Evolutionary conservation across 129 eudicot genomes (phyloP).

Genomic region (Mikania micrantha): DNA sequence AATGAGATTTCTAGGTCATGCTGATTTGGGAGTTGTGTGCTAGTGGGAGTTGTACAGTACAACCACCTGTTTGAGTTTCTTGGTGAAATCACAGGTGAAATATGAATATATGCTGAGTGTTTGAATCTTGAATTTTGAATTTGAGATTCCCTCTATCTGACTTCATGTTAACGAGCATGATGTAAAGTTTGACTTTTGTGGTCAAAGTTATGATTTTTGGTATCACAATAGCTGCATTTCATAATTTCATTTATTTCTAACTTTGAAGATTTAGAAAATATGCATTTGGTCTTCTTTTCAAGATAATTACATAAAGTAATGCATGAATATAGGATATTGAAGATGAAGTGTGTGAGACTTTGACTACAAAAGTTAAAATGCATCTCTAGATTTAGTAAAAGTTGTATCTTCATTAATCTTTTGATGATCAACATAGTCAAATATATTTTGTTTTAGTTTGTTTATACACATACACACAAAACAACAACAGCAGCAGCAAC

Average conservation of each 20-base stretch:
- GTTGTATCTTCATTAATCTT: background rate
- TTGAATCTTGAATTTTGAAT: background rate
- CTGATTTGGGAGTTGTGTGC: conserved; percentile 9
- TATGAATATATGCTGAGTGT: background rate
- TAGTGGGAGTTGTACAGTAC: conserved; percentile 3
- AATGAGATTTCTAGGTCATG: conserved; percentile 4
- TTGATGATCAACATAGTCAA: background rate
- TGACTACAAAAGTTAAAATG: conserved; percentile 1
- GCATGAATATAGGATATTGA: background rate
- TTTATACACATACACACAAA: no score
- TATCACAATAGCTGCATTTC: background rate
- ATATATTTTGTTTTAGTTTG: conserved; percentile 6
- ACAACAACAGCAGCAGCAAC: no score
- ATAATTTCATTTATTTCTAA: background rate
- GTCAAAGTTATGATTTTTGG: conserved; percentile 1
- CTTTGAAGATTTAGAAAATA: conserved; percentile 1
- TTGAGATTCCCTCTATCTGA: conserved; percentile 21
- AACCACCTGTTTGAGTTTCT: background rate
- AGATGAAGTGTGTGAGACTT: background rate
- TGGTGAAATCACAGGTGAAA: background rate
- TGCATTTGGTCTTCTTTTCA: background rate
- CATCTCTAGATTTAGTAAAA: background rate
- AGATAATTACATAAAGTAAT: background rate
- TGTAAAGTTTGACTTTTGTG: conserved; percentile 20
- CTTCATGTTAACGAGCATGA: no score